Conservation (phyloP, 768 basidiomycete genomes). For the Auriculariales sp. region DNA sequence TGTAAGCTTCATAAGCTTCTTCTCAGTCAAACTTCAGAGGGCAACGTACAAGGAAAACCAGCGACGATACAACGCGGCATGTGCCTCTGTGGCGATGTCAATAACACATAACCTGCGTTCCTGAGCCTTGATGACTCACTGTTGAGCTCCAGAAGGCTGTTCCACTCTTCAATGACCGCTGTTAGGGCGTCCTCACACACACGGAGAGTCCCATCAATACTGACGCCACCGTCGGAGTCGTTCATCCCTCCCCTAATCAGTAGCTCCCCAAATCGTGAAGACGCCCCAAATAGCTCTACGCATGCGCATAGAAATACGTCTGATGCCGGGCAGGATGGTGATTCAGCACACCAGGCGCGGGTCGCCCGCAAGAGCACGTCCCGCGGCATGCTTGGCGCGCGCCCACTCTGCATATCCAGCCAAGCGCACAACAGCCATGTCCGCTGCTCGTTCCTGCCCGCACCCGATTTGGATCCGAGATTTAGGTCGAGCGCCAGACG, state of each 20-base stretch:
- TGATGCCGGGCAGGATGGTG: neutral
- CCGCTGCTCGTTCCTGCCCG: neutral
- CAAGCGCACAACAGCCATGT: neutral
- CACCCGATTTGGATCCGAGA: neutral
- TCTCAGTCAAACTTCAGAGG: too few relatives aligned
- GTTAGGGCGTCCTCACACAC: neutral
- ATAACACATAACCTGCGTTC: too few relatives aligned
- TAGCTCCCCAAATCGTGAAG: neutral
- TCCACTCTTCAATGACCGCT: neutral
- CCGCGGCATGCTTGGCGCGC: neutral
- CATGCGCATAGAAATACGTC: neutral
- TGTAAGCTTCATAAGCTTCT: too few relatives aligned
- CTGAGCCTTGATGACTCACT: too few relatives aligned
- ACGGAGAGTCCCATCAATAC: neutral
- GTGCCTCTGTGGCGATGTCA: too few relatives aligned
- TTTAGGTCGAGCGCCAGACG: slow-evolving; percentile 17
- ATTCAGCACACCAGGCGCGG: neutral
- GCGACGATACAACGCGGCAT: too few relatives aligned
- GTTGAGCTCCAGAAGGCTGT: too few relatives aligned
- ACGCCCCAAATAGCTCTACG: neutral
- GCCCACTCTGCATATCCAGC: neutral
- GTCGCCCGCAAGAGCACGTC: neutral
- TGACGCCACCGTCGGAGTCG: neutral
- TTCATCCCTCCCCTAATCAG: neutral
- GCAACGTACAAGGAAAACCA: too few relatives aligned